Evolutionary conservation across 768 basidiomycete genomes (phyloP).

Genomic region (Rubroboletus pulcherrimus): DNA sequence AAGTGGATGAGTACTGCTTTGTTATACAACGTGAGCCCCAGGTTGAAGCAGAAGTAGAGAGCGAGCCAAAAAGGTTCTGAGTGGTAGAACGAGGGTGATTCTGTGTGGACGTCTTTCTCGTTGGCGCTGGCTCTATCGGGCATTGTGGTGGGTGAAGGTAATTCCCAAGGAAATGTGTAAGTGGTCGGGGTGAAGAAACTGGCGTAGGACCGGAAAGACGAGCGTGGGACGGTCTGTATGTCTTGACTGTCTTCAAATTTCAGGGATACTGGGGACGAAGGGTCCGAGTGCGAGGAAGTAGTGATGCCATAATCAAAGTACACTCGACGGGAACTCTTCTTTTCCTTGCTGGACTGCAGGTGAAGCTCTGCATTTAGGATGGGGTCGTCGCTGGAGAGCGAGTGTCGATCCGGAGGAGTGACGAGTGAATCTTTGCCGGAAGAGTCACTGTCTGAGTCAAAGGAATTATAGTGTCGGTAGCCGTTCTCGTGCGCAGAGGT

Average conservation of each 20-base stretch:
- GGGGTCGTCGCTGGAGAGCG: slow-evolving; percentile 8
- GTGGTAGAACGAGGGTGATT: slow-evolving; percentile 21
- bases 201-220: background rate
- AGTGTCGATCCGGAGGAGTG: background rate
- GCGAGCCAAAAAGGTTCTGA: slow-evolving; percentile 57
- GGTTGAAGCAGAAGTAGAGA: slow-evolving; percentile 88
- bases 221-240: background rate
- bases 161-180: slow-evolving; percentile 19
- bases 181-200: slow-evolving; percentile 2
- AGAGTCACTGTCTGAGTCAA: slow-evolving; percentile 14
- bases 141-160: slow-evolving; percentile 10
- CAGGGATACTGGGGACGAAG: background rate
- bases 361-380: background rate
- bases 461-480: background rate
- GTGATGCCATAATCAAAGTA: slow-evolving; percentile 23
- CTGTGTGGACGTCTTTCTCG: slow-evolving; percentile 7
- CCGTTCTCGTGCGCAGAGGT: background rate
- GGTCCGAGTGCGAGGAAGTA: background rate
- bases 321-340: slow-evolving; percentile 13
- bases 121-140: background rate
- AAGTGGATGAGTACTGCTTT: slow-evolving; percentile 89
- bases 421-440: slow-evolving; percentile 5
- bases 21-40: slow-evolving; percentile 91
- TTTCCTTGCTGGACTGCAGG: slow-evolving; percentile 12
- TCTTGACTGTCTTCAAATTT: slow-evolving; percentile 8